Evolutionary conservation across 371 early-diverging fungal genomes (phyloP), one percentile per base, ranked within the genome.

Genomic region (Gilbertella persicaria): DNA sequence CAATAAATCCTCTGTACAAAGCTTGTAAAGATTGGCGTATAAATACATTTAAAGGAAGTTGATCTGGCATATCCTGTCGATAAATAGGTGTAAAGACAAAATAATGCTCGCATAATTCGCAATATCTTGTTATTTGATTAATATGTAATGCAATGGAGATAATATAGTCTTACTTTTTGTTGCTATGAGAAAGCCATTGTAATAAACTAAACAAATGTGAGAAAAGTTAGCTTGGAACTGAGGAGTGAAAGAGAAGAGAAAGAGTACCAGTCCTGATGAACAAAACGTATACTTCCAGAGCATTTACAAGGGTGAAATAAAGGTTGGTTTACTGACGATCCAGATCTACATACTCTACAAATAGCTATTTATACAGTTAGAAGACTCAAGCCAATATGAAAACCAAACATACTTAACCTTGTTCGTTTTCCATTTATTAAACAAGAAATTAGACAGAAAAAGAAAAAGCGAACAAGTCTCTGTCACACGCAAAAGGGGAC

Each of bases 141-240:
- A n/a, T n/a, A n/a, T n/a, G n/a, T n/a, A n/a, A n/a, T n/a, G n/a
- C n/a, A n/a, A n/a, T n/a, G n/a, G 23, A 38, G 21, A 20, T 28
- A 16, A 26, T 26, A 43, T 17, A 39, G 41, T 21, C 55, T 58
- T 68, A 75, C 72, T 79, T 80, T 73, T 94, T 95, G 60, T 86
- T 82, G 60, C 90, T 89, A 62, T 92, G 94, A 24, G 84, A 71
- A 5, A 96, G 73, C 95, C 96, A 96, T 71, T 92, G 87, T 28
- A 86, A 75, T 40, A 96, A 60, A 62, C 90, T 88, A 53, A 35
- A 28, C 35, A 1, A 2, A 26, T 9, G n/a, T 25, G 19, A 19
- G 13, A 14, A 8, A 25, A 44, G 17, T 44, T 25, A 54, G 25
- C 5, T 50, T 23, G 25, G 36, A 20, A 35, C 7, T 38, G 3